These are phyloP conservation scores for Sugiyamaella pinicola DNA, from an alignment of 1,139 yeast species.

Conservation along the genomic window DNA sequence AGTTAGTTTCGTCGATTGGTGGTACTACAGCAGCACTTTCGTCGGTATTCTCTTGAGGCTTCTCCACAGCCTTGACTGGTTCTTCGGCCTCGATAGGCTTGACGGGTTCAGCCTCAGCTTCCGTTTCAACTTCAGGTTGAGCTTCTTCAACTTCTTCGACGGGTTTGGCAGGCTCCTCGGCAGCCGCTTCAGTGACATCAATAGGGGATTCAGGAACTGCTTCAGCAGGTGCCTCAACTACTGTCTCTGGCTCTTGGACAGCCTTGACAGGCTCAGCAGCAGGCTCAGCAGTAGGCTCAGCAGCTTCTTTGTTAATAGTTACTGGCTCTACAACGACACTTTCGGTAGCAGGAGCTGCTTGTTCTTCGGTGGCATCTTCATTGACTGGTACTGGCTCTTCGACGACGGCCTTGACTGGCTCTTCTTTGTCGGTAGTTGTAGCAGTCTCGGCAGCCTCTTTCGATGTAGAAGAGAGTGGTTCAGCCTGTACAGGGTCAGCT, in stretches of 20 bases:
- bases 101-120: constrained; percentile 6
- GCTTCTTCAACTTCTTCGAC: constrained; percentile 15
- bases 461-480: no score
- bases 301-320: no score
- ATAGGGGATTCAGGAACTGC: constrained; percentile 8
- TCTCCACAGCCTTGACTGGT: constrained; percentile 9
- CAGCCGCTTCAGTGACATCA: constrained; percentile 12
- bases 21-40: constrained; percentile 18
- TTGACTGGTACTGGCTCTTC: constrained; percentile 1
- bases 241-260: constrained; percentile 11
- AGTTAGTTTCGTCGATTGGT: background rate
- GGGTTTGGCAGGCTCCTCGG: constrained; percentile 15
- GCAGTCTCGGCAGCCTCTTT: constrained; percentile 2
- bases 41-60: constrained; percentile 2
- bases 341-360: constrained; percentile 5
- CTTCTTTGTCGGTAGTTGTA: constrained; percentile 11
- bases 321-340: no score
- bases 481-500: no score
- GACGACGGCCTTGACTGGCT: constrained; percentile 5
- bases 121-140: no score
- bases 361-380: constrained; percentile 16
- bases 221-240: background rate
- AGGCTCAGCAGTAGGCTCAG: constrained; percentile 10
- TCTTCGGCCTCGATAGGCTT: constrained; percentile 1
- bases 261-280: constrained; percentile 17